Evolutionary conservation across 75 land plant species (phyloP).

Genomic region (Azolla pinnata): DNA sequence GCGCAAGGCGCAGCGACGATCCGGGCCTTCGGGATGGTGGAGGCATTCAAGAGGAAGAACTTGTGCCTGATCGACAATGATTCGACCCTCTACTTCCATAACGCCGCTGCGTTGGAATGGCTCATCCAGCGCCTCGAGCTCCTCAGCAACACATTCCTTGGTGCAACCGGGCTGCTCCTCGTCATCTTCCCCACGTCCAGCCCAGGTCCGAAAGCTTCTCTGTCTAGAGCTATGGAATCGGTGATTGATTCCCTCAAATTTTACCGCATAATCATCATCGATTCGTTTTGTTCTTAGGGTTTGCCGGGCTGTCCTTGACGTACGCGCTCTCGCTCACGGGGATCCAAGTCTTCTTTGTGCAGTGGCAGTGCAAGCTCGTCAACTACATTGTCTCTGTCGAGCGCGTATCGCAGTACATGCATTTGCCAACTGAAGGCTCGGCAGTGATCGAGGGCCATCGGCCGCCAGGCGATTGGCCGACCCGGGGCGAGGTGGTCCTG

Average conservation of each 20-base stretch:
- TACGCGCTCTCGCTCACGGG: conserved; percentile 75
- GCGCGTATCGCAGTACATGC: conserved; percentile 72
- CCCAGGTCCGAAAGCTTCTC: too few relatives aligned
- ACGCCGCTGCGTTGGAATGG: conserved; percentile 63
- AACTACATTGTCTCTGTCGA: conserved; percentile 78
- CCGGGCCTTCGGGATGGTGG: conserved; percentile 61
- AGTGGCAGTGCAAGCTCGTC: conserved; percentile 58
- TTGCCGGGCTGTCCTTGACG: conserved; percentile 79
- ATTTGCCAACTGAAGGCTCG: conserved; percentile 63
- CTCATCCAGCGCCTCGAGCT: conserved; percentile 56
- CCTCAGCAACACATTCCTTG: conserved; percentile 39
- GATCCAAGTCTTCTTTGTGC: conserved; percentile 48
- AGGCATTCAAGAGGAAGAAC: conserved; percentile 38
- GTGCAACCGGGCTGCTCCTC: conserved; percentile 45
- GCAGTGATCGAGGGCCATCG: conserved; percentile 42
- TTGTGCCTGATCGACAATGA: conserved; percentile 47
- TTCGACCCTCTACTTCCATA: conserved; percentile 53
- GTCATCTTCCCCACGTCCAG: conserved; percentile 33
- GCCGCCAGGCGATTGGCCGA: conserved; percentile 60
- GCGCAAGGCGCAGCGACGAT: conserved; percentile 66
- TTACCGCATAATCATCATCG: too few relatives aligned
- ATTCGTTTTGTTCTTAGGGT: too few relatives aligned
- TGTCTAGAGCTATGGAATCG: too few relatives aligned
- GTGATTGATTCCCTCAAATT: too few relatives aligned
- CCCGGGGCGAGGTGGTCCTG: conserved; percentile 45